Conservation (phyloP, 345 rosid genomes). For the Pelargonium nanum region DNA sequence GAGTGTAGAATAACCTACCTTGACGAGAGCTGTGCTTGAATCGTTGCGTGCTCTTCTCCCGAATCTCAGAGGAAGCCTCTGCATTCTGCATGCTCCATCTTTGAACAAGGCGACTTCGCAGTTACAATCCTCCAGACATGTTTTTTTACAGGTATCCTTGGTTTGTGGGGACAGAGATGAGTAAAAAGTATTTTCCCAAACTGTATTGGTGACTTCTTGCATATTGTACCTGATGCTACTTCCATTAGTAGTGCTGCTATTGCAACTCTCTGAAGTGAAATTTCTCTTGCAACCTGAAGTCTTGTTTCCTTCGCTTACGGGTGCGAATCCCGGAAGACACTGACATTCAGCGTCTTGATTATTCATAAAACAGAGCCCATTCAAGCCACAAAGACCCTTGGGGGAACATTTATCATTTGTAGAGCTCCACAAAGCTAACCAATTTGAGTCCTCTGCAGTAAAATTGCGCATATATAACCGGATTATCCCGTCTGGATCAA, state of each 20-base stretch:
- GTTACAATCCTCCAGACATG: slow-evolving; percentile 15
- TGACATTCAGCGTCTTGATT: background rate
- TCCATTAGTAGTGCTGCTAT: background rate
- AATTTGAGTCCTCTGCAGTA: background rate
- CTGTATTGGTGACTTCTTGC: background rate
- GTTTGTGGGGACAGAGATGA: background rate
- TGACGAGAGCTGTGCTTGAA: slow-evolving; percentile 2
- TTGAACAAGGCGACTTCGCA: slow-evolving; percentile 12
- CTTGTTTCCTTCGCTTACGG: slow-evolving; percentile 1
- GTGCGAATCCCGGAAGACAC: slow-evolving; percentile 20
- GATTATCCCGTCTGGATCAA: slow-evolving; percentile 13
- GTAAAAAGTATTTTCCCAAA: slow-evolving; percentile 4
- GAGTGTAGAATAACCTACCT: slow-evolving; percentile 2
- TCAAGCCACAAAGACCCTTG: slow-evolving; percentile 17
- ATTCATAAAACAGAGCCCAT: slow-evolving; percentile 11
- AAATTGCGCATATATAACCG: slow-evolving; percentile 1
- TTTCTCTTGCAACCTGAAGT: slow-evolving; percentile 10
- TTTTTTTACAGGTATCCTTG: background rate
- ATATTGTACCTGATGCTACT: background rate
- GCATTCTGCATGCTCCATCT: slow-evolving; percentile 4
- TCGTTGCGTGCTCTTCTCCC: slow-evolving; percentile 2
- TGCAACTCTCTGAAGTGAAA: slow-evolving; percentile 7
- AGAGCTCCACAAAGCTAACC: slow-evolving; percentile 3
- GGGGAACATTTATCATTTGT: slow-evolving; percentile 8
- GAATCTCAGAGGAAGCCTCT: slow-evolving; percentile 14